Evolutionary conservation across 108 stramenopile species (phyloP).

Genomic region (Bacterosira constricta): DNA sequence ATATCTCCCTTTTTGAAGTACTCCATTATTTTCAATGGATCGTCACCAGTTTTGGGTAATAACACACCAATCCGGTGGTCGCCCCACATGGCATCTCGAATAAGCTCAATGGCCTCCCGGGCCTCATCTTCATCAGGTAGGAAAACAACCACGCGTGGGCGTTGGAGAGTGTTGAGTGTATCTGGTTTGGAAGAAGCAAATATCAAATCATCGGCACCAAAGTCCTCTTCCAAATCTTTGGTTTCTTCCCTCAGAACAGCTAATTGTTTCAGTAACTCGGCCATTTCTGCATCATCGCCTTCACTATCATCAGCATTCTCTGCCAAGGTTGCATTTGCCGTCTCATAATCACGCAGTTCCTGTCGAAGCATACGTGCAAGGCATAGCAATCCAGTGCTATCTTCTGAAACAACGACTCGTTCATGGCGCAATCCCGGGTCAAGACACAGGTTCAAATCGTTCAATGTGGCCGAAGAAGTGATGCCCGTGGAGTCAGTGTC

Average conservation of each 20-base stretch:
- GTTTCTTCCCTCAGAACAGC: conserved; percentile 26
- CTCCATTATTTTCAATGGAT: conserved; percentile 75
- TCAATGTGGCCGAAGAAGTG: conserved; percentile 56
- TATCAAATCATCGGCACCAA: conserved; percentile 6
- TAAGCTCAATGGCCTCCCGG: conserved; percentile 50
- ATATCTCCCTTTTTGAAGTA: conserved; percentile 72
- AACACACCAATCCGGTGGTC: conserved; percentile 77
- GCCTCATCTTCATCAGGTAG: conserved; percentile 83
- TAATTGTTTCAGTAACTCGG: conserved; percentile 8
- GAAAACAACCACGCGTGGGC: conserved; percentile 83
- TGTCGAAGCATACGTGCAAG: conserved; percentile 74
- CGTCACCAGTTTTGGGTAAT: conserved; percentile 73
- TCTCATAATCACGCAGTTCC: conserved; percentile 69
- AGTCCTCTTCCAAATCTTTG: conserved; percentile 27
- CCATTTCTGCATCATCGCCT: conserved; percentile 11
- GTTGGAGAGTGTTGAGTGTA: conserved; percentile 27
- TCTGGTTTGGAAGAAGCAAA: conserved; percentile 24
- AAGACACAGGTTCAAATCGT: conserved; percentile 74
- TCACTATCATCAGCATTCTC: not conserved
- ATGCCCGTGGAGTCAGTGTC: not conserved
- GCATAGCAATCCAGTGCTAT: conserved; percentile 55
- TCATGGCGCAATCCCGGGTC: conserved; percentile 79
- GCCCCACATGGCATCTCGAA: conserved; percentile 87
- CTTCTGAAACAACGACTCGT: conserved; percentile 59
- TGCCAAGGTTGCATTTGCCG: conserved; percentile 18